Evolutionary conservation across 2,329 filamentous ascomycete genomes (phyloP), one percentile per base, ranked within the genome.

Genomic region (Lachnellula occidentalis): DNA sequence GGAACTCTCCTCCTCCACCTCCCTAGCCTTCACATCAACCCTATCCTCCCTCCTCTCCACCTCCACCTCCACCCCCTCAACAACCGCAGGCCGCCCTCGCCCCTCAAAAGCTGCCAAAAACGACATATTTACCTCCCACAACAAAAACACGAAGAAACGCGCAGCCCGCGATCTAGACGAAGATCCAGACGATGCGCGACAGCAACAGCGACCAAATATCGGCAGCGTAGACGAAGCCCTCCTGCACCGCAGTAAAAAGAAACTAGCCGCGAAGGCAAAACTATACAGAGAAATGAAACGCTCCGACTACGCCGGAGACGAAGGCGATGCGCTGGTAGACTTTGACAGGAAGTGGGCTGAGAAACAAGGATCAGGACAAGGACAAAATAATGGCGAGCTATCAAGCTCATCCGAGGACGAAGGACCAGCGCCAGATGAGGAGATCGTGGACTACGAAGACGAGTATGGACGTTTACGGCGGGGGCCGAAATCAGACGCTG

Each of bases 341-440:
- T 99, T 99, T 71, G 94, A 97, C 72, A 80, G 87, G 57, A 99
- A 97, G 74, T 97, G 94, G 92, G 90, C 87, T 4, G 27, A 31
- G 27, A 31, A 11, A 31, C 27, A 31, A 31, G 0, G 89, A 95
- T 67, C 74, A 76, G 22, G 76, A 84, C 52, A 6, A 5, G n/a
- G 71, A 70, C 3, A 65, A 66, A 17, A 58, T 4, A 12, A 59
- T 7, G 67, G 55, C n/a, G 55, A 58, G n/a, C 54, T 57, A 48
- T 48, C 67, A 19, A 84, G 86, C 54, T 87, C 86, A 58, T 76
- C 82, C 39, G 84, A 90, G 61, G 86, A 88, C 59, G 73, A 76
- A 55, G 58, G 73, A 6, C 71, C 70, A 2, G 71, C 73, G 14
- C 71, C 64, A 3, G 55, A 67, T 60, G 45, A 68, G 57, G 86